Percentiles rank a stretch among this genome's conserved stretches.
Evolutionary conservation across 768 basidiomycete genomes (phyloP).

Genomic region (Auricularia heimuer): DNA sequence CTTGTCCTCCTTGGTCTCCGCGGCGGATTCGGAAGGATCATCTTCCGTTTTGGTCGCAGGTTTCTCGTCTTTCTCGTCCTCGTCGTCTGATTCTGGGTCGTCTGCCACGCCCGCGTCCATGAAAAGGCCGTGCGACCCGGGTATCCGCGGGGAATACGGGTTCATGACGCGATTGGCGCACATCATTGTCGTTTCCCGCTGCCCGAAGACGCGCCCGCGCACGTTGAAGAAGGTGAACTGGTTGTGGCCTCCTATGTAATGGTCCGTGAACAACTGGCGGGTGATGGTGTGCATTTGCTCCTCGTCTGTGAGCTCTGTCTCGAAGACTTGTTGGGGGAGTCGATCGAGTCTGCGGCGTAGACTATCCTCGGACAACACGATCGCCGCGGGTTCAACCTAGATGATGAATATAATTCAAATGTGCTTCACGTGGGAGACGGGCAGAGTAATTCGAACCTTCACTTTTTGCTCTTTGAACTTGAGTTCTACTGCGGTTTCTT

Average conservation of each 20-base stretch:
- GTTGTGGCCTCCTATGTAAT: not conserved
- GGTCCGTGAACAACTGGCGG: not conserved
- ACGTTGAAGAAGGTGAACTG: not conserved
- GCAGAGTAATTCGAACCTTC: not conserved
- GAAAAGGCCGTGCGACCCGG: not conserved
- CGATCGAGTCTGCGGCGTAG: not conserved
- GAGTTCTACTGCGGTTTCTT: slow-evolving; percentile 43
- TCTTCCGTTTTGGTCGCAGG: not conserved
- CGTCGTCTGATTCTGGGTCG: not conserved
- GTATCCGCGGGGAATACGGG: not conserved
- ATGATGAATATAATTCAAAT: not conserved
- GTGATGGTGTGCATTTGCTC: not conserved
- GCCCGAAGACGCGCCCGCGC: not conserved
- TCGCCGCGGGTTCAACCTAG: not conserved
- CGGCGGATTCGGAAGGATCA: not conserved
- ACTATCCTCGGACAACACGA: not conserved
- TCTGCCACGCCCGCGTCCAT: not conserved
- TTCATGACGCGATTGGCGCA: not conserved
- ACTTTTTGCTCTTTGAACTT: not conserved
- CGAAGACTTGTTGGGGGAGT: not conserved
- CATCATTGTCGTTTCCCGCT: not conserved
- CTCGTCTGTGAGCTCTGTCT: not conserved
- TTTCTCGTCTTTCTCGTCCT: not conserved
- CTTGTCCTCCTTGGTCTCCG: not conserved
- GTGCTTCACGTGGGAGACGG: not conserved